Conservation (phyloP, 1,139 yeast genomes). For the Debaryomyces nepalensis region DNA sequence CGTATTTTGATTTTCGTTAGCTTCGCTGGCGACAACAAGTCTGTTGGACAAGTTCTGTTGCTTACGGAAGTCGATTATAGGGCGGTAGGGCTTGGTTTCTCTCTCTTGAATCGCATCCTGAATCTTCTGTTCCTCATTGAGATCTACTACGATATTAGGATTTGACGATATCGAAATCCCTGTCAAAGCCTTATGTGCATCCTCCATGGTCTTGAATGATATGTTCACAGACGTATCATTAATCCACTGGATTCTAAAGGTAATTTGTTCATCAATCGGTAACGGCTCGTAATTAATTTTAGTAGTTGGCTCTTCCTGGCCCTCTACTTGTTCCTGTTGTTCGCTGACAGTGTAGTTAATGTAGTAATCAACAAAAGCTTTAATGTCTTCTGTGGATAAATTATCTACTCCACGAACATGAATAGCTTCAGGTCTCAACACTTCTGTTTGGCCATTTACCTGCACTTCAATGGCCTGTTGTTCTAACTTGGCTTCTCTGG, state of each 20-base stretch:
- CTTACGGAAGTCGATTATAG: constrained; percentile 43
- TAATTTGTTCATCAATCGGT: constrained; percentile 34
- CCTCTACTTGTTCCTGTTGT: constrained; percentile 23
- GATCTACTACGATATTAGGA: constrained; percentile 18
- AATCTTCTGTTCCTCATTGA: constrained; percentile 8
- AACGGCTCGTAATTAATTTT: constrained; percentile 28
- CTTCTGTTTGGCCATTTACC: constrained; percentile 36
- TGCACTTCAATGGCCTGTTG: constrained; percentile 42
- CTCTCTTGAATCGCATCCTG: constrained; percentile 33
- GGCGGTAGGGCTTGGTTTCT: constrained; percentile 43
- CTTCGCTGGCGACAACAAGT: constrained; percentile 29
- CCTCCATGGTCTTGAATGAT: constrained; percentile 52
- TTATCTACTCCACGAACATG: constrained; percentile 68
- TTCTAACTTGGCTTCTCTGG: constrained; percentile 34
- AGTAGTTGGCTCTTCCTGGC: constrained; percentile 19
- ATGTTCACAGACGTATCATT: constrained; percentile 64
- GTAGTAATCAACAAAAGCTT: constrained; percentile 56
- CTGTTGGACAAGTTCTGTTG: constrained; percentile 36
- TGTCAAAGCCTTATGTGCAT: constrained; percentile 45
- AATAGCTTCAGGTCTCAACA: constrained; percentile 54
- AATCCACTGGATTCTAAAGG: constrained; percentile 68
- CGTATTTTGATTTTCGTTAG: constrained; percentile 17
- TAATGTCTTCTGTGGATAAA: constrained; percentile 66
- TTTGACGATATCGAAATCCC: constrained; percentile 30
- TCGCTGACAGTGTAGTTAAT: constrained; percentile 39